Evolutionary conservation across 78 protist genomes (phyloP).

Genomic region (Diacronema lutheri): DNA sequence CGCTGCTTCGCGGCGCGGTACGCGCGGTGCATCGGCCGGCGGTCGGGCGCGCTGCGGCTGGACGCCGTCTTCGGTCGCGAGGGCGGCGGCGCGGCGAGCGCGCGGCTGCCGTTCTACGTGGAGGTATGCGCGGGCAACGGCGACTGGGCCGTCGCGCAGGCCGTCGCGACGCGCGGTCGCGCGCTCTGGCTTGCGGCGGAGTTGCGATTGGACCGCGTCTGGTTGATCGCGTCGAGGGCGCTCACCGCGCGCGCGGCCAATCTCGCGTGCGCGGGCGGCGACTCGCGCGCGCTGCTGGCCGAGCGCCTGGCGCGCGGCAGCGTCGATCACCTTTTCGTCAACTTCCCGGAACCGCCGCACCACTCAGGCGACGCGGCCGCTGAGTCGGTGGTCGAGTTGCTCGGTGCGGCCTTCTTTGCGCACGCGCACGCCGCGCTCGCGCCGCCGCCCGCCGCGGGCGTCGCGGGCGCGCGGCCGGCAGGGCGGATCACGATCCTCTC

Average conservation of each 20-base stretch:
- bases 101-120: neutral
- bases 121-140: conserved; percentile 11
- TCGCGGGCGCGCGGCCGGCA: neutral
- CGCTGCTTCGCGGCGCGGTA: neutral
- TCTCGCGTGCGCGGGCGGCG: neutral
- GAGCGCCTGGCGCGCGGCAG: neutral
- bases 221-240: neutral
- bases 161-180: neutral
- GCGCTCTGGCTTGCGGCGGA: neutral
- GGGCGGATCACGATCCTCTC: conserved; percentile 18
- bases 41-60: too few species aligned
- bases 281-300: neutral
- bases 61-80: too few species aligned
- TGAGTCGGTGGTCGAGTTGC: neutral
- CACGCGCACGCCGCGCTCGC: neutral
- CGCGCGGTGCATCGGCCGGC: neutral
- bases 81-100: too few species aligned
- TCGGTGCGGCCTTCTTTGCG: neutral
- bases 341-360: conserved; percentile 32
- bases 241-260: neutral
- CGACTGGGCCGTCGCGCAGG: conserved; percentile 17
- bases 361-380: neutral
- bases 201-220: neutral
- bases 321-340: neutral
- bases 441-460: too few species aligned